Conservation (phyloP, 192 early-diverging fungal species). For the Podila clonocystis region DNA sequence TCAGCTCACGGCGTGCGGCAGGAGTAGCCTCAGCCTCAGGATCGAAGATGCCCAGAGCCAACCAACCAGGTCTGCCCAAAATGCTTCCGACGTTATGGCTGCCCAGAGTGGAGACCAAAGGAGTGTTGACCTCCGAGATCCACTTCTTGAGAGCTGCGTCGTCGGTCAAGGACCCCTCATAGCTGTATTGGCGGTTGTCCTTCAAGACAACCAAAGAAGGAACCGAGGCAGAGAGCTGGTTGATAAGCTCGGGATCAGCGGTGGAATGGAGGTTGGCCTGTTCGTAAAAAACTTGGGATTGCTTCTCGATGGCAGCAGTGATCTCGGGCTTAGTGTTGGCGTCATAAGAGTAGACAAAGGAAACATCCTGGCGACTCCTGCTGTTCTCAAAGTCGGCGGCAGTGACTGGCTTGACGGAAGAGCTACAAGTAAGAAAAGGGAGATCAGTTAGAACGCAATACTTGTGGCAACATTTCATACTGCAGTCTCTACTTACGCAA, state of each 20-base stretch:
- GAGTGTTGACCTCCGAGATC: constrained; percentile 71
- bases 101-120: constrained; percentile 69
- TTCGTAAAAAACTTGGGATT: constrained; percentile 33
- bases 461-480: background rate
- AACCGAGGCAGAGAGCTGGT: constrained; percentile 24
- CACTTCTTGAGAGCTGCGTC: constrained; percentile 60
- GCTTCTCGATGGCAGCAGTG: constrained; percentile 20
- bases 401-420: constrained; percentile 39
- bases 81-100: constrained; percentile 74
- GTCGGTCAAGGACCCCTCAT: constrained; percentile 42
- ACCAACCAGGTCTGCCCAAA: constrained; percentile 68
- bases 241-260: constrained; percentile 31
- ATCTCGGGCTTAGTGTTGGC: constrained; percentile 54
- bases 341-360: constrained; percentile 67
- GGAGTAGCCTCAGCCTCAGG: constrained; percentile 28
- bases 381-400: constrained; percentile 52
- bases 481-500: constrained; percentile 19
- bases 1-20: constrained; percentile 24
- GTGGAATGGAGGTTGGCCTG: constrained; percentile 52
- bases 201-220: constrained; percentile 71
- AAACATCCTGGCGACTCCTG: constrained; percentile 51
- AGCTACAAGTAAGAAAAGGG: constrained; percentile 1
- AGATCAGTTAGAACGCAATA: background rate
- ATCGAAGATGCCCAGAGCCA: constrained; percentile 74
- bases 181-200: constrained; percentile 58